These are phyloP conservation scores for Logfia minima DNA, from an alignment of 129 eudicot genomes.

Conservation along the genomic window DNA sequence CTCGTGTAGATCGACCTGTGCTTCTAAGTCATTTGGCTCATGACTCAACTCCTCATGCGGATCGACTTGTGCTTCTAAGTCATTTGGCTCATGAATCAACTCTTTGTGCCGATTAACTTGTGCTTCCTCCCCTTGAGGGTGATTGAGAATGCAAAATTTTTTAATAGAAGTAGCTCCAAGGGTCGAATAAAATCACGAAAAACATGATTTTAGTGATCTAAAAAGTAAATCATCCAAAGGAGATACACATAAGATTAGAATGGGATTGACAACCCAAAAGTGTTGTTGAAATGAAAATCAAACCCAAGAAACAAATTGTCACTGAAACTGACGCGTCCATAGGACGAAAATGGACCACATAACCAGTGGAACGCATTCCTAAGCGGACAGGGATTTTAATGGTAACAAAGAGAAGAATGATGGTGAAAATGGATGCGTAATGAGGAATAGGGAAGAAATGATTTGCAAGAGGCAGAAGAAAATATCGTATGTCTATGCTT, in stretches of 20 bases:
- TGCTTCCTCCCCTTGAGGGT: background rate
- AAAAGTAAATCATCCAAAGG: conserved; percentile 16
- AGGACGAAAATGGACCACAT: background rate
- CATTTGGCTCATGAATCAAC: too few species aligned
- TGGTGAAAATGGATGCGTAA: conserved; percentile 10
- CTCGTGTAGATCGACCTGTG: background rate
- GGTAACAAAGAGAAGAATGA: conserved; percentile 23
- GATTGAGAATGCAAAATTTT: conserved; percentile 2
- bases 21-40: background rate
- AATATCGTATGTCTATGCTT: background rate
- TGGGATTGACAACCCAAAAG: conserved; percentile 14
- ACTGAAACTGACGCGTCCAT: conserved; percentile 14
- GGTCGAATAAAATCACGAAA: conserved; percentile 16
- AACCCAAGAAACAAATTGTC: conserved; percentile 8
- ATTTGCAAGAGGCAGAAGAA: conserved; percentile 26
- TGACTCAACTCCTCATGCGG: background rate
- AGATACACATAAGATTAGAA: conserved; percentile 18
- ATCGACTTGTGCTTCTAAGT: background rate
- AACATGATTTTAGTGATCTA: background rate
- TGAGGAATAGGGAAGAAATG: conserved; percentile 5
- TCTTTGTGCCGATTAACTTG: too few species aligned
- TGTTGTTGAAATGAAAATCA: conserved; percentile 18
- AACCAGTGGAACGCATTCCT: background rate
- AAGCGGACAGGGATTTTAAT: background rate
- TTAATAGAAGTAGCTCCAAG: conserved; percentile 1